Base-by-base conservation (phyloP, 495 filamentous ascomycete genomes). In the Talaromyces thailandensis region DNA sequence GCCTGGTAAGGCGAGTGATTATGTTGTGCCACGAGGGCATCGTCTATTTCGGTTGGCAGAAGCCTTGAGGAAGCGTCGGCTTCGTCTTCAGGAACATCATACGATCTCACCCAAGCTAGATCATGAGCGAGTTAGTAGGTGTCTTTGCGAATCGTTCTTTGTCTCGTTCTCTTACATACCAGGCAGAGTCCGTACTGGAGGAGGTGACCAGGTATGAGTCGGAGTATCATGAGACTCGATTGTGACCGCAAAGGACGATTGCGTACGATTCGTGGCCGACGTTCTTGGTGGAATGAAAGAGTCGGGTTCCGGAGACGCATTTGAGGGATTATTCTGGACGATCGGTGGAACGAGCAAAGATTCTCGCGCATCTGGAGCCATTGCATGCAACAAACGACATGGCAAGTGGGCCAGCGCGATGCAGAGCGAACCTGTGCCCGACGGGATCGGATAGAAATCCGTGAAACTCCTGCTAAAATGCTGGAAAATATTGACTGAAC, bases 1-100 rank as follows among this genome's bases (percentile, higher is more conserved):
- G 69, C 66, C 69, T 72, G 53, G 65, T 79, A 70, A 7, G 85
- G 83, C 4, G 75, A 75, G 67, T 81, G 74, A 63, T 88, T 84
- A 71, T 87, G 86, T 23, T 87, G 85, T 18, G 87, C 79, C 16
- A 82, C 74, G 24, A 82, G 67, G 16, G 83, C 77, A 43, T 75
- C 80, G 32, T 75, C 70, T 8, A 84, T 85, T 50, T 77, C 67
- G 11, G 73, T 64, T 52, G 77, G 77, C 3, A 82, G 67, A 35
- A 79, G 65, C 6, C 65, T 71, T 28, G 72, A 69, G 23, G 69
- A 72, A 60, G 63, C 70, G 26, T 67, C 61, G 32, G 71, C 68
- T 58, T 75, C 71, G 68, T 71, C 60, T 62, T 75, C 62, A 53
- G 55, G 63, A 9, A 70, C 72, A 63, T 79, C 79, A 62, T 80